Conservation (phyloP, 768 basidiomycete species). For the Mycena vitilis region DNA sequence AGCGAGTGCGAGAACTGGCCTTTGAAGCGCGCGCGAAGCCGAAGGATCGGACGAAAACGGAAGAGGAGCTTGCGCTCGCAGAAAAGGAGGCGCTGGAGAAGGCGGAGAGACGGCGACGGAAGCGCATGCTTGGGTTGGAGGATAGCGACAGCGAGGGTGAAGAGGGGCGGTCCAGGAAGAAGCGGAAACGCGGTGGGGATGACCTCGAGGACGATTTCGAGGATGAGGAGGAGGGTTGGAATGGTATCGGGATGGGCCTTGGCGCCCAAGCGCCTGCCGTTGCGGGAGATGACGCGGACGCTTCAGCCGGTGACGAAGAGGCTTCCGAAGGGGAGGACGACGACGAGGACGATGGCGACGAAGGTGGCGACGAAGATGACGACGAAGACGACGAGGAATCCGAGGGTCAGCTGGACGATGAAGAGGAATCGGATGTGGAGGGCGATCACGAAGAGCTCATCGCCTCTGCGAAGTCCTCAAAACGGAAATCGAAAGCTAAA, state of each 20-base stretch:
- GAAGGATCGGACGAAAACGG: slow-evolving; percentile 95
- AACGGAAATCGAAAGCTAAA: slow-evolving; percentile 47
- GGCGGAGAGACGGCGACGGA: slow-evolving; percentile 80
- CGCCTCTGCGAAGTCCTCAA: slow-evolving; percentile 41
- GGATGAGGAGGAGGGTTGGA: slow-evolving; percentile 57
- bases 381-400: slow-evolving; percentile 55
- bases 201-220: slow-evolving; percentile 92
- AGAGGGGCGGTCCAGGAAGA: slow-evolving; percentile 48
- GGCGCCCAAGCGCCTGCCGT: slow-evolving; percentile 42
- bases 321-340: slow-evolving; percentile 52
- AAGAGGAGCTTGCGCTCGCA: slow-evolving; percentile 91
- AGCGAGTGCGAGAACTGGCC: slow-evolving; percentile 89
- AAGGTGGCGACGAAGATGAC: slow-evolving; percentile 35
- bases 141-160: slow-evolving; percentile 76
- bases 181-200: slow-evolving; percentile 77
- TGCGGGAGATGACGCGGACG: slow-evolving; percentile 46
- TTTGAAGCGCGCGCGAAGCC: slow-evolving; percentile 95
- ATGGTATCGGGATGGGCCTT: slow-evolving; percentile 56
- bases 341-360: slow-evolving; percentile 48
- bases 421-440: slow-evolving; percentile 52
- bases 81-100: slow-evolving; percentile 89
- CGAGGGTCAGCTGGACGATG: slow-evolving; percentile 47
- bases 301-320: slow-evolving; percentile 47
- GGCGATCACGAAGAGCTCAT: slow-evolving; percentile 61
- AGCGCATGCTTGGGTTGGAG: slow-evolving; percentile 88